Evolutionary conservation across 2,329 filamentous ascomycete genomes (phyloP).

Genomic region (Aspergillus puulaauensis): DNA sequence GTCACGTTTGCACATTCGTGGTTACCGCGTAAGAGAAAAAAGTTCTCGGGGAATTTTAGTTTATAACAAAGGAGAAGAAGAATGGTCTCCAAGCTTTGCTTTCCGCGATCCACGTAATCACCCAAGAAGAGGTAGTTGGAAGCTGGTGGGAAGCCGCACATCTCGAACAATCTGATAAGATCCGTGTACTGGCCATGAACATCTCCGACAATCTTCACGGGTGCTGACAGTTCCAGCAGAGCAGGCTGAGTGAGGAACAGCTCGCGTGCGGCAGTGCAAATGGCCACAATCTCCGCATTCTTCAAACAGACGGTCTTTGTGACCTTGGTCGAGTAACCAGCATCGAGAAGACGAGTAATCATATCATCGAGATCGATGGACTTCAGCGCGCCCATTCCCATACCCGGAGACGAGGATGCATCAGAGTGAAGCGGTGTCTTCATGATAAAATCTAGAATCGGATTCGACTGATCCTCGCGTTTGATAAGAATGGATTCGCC

Average conservation of each 20-base stretch:
- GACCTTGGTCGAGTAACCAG: slow-evolving; percentile 92
- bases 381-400: slow-evolving; percentile 89
- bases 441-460: slow-evolving; percentile 56
- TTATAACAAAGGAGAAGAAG: slow-evolving; percentile 92
- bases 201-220: slow-evolving; percentile 96
- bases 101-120: slow-evolving; percentile 94
- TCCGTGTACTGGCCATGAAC: slow-evolving; percentile 97
- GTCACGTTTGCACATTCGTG: slow-evolving; percentile 97
- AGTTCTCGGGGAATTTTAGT: slow-evolving; percentile 95
- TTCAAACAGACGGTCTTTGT: slow-evolving; percentile 97
- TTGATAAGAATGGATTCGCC: slow-evolving; percentile 89
- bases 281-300: slow-evolving; percentile 94
- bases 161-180: slow-evolving; percentile 94
- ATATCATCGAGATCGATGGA: slow-evolving; percentile 94
- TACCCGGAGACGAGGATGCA: slow-evolving; percentile 51
- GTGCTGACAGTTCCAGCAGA: slow-evolving; percentile 84
- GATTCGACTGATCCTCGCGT: slow-evolving; percentile 69
- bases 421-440: slow-evolving; percentile 36
- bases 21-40: slow-evolving; percentile 90
- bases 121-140: slow-evolving; percentile 93
- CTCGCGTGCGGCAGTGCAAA: slow-evolving; percentile 86
- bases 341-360: slow-evolving; percentile 90
- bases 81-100: slow-evolving; percentile 94
- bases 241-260: slow-evolving; percentile 89
- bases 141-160: slow-evolving; percentile 92